Base-by-base conservation (phyloP, 441 rosid species). In the Aleurites moluccanus region DNA sequence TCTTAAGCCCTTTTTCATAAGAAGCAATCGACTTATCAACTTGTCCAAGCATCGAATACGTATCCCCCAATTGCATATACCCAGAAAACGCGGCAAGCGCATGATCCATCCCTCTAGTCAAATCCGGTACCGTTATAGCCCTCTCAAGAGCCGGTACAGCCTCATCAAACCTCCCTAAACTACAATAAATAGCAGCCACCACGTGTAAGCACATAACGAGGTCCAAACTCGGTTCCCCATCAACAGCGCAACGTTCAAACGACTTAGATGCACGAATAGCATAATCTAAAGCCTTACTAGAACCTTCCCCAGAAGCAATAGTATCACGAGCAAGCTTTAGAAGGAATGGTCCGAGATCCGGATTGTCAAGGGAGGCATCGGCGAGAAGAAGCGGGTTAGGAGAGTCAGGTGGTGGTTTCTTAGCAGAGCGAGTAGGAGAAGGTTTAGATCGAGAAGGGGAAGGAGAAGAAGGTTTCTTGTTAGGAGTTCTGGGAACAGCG, bases 331-430 rank as follows among this genome's bases (percentile, higher is more conserved):
- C 97, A 69, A 96, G 89, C 76, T 93, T 93, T 25, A 93, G 86
- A 49, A 95, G 92, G 82, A 95, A 95, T 0, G 99, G 99, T 0
- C 98, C 98, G 80, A 96, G 98, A 91, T 93, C 98, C 76, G 99
- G 97, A 78, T 96, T 92, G 81, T 93, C 98, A 30, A 96, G 94
- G 1, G 98, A 90, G 3, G 94, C 91, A 52, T 89, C 89, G 21
- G 83, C 64, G 20, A 77, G 63, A 21, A 69, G 79, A 33, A 50
- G 73, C 6, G 82, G 80, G 59, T 63, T 80, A 0, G 93, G 90
- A 2, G 92, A 86, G 2, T 90, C 96, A 15, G 89, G 89, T 23
- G 92, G 90, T 28, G 92, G 87, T 78, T 96, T 96, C 66, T 89
- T 88, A 49, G 83, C 69, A 67, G 96, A 85, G 47, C 91, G 85